Conservation (phyloP, 2,329 filamentous ascomycete genomes). For the Biscogniauxia sp. region DNA sequence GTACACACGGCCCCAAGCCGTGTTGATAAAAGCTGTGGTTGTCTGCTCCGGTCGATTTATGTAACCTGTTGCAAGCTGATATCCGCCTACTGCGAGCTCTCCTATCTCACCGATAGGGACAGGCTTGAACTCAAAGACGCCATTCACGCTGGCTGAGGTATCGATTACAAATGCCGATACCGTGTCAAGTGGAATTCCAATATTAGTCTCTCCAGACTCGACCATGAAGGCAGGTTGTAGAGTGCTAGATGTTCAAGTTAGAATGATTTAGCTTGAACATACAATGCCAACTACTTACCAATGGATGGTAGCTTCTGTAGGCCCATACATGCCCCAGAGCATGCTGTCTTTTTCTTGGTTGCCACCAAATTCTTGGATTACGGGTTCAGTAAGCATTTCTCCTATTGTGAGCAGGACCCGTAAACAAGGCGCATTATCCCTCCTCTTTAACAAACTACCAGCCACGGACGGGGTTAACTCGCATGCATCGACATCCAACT, state of each 20-base stretch:
- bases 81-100: conserved; percentile 78
- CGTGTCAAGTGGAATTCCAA: conserved; percentile 76
- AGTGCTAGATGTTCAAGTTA: conserved; percentile 49
- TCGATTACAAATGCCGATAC: conserved; percentile 74
- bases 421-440: conserved; percentile 64
- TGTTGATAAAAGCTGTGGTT: conserved; percentile 64
- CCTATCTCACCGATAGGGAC: conserved; percentile 67
- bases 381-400: conserved; percentile 80
- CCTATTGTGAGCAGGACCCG: conserved; percentile 80
- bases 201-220: conserved; percentile 60
- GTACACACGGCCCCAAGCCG: conserved; percentile 69
- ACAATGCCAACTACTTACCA: conserved; percentile 47
- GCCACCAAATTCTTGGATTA: conserved; percentile 77
- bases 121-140: conserved; percentile 42
- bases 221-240: conserved; percentile 62
- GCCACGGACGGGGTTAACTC: conserved; percentile 89
- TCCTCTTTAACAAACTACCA: conserved; percentile 68
- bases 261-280: not conserved
- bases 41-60: conserved; percentile 80
- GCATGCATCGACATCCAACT: conserved; percentile 72
- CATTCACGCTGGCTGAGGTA: conserved; percentile 35
- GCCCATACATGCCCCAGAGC: conserved; percentile 91
- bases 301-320: conserved; percentile 88
- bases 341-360: conserved; percentile 54
- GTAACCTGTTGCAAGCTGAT: conserved; percentile 77